Percentiles rank a stretch among this genome's conserved stretches.
These are phyloP conservation scores for Gelatoporia subvermispora DNA, from an alignment of 768 basidiomycete species.

Conservation along the genomic window DNA sequence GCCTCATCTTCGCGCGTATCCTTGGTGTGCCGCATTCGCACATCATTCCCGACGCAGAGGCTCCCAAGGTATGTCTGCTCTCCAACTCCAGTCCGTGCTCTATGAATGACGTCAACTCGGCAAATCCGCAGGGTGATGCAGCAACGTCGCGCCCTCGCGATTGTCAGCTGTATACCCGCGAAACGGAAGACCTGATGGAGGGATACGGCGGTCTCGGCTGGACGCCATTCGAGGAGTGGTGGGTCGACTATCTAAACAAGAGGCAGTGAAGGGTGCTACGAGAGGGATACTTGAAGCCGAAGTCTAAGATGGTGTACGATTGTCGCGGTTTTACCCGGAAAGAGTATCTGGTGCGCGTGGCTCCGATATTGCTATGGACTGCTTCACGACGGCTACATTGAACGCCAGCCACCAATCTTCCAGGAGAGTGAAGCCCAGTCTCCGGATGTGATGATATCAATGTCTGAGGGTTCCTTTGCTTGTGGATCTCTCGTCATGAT, in stretches of 20 bases:
- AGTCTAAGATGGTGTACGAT: no score
- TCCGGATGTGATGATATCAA: no score
- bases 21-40: constrained; percentile 69
- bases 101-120: neutral
- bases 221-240: constrained; percentile 82
- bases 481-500: no score
- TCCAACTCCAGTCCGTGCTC: neutral
- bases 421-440: no score
- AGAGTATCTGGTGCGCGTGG: no score
- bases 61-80: constrained; percentile 43
- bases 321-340: no score
- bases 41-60: constrained; percentile 66
- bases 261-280: constrained; percentile 7
- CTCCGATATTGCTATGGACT: no score
- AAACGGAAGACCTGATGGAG: constrained; percentile 58
- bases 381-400: no score
- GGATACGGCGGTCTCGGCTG: constrained; percentile 50
- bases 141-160: constrained; percentile 77
- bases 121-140: constrained; percentile 28
- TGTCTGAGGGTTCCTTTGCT: no score
- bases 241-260: constrained; percentile 46
- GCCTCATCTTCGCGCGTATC: constrained; percentile 68
- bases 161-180: constrained; percentile 70
- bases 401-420: no score
- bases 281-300: no score